phyloP scores from a whole-genome alignment of 441 rosid species.

The Erodium moschatum region DNA sequence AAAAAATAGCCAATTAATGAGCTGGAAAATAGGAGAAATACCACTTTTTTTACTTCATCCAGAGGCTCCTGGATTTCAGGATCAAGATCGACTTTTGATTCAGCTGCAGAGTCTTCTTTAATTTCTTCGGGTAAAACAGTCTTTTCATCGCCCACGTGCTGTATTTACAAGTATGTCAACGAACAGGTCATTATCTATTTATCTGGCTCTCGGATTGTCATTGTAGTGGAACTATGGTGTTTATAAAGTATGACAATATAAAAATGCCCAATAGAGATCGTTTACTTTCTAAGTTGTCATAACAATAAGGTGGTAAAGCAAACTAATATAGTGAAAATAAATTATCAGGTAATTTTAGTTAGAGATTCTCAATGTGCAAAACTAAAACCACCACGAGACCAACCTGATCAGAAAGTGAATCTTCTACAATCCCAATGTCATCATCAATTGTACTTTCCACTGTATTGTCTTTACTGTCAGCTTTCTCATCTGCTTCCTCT shows the following conservation, averaged over 20 bases:
- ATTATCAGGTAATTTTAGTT: constrained; percentile 1
- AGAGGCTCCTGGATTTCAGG: constrained; percentile 27
- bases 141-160: constrained; percentile 35
- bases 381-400: constrained; percentile 13
- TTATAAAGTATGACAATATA: constrained; percentile 9
- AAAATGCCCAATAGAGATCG: constrained; percentile 31
- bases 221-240: not conserved
- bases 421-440: constrained; percentile 45
- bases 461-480: constrained; percentile 30
- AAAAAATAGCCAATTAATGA: not conserved
- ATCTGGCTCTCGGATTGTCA: not conserved
- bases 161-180: constrained; percentile 24
- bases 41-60: constrained; percentile 33
- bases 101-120: constrained; percentile 32
- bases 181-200: constrained; percentile 11
- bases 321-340: constrained; percentile 8
- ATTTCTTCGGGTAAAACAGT: constrained; percentile 27
- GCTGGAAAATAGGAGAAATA: constrained; percentile 18
- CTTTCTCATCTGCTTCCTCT: constrained; percentile 25
- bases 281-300: constrained; percentile 30
- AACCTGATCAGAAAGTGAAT: constrained; percentile 51
- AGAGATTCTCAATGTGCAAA: constrained; percentile 8
- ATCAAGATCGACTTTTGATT: constrained; percentile 33
- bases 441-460: constrained; percentile 30
- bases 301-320: not conserved